Base-by-base conservation (phyloP, 2,329 filamentous ascomycete species). In the Mycosphaerella sp. region DNA sequence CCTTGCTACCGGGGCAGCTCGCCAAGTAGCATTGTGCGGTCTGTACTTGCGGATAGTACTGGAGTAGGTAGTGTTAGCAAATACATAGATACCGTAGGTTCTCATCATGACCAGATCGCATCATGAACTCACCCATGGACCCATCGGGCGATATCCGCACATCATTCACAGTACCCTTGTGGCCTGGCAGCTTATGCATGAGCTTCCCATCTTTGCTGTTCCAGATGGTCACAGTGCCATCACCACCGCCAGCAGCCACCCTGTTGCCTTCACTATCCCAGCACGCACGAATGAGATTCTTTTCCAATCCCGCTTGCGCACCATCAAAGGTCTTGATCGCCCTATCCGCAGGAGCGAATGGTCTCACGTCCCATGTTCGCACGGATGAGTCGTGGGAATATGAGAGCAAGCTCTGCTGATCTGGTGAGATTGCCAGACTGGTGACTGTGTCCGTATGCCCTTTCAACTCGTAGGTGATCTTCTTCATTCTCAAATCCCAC, bases 371-470 rank as follows among this genome's bases (percentile, higher is more conserved):
- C 93, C 93, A 98, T 14, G 90, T 96, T 63, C 87, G 81, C 34
- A 90, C 93, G 0, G 91, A 95, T 16, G 87, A 89, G 69, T 98
- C 93, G 77, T 96, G 93, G 6, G 89, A 85, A 64, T 95, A 93
- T 2, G 91, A 97, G 3, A 96, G 75, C 2, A 98, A 78, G 0
- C 86, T 86, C 69, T 96, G 90, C 35, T 87, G 87, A 68, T 98
- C 91, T 0, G 93, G 91, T 2, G 91, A 96, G n/a, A 97, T 81
- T 48, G 86, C 79, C 41, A 98, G 76, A 10, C 89, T 95, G 2
- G 90, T 95, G 57, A 98, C 78, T 0, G 91, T 97, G 66, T 98
- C 93, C 47, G 82, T 85, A 68, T 98, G 93, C 0, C 93, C 93
- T 10, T 86, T 71, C 77, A 98, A 84, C 1, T 86, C 85, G 70